Evolutionary conservation across 108 stramenopile species (phyloP), one percentile per base, ranked within the genome.

Genomic region (Discostella pseudostelligera): DNA sequence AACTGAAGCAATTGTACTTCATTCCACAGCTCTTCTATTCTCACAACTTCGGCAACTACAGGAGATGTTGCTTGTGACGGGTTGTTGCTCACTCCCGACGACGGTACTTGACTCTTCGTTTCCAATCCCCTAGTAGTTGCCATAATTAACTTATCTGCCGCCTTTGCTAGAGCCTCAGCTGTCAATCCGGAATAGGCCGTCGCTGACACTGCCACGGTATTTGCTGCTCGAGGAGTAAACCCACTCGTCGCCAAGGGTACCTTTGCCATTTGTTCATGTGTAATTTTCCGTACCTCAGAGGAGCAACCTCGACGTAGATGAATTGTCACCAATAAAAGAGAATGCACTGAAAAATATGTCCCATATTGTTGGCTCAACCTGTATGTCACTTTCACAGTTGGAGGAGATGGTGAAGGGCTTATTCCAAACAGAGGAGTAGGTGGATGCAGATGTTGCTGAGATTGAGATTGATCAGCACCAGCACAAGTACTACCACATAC

Each of bases 11-110:
- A 56, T 24, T 48, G 43, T 2, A 75, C 74, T 20, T 59, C 74
- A 57, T 67, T 68, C 74, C 74, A 75, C 49, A 42, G 29, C 47
- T 75, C 74, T 54, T 75, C 74, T 44, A 75, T 62, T 39, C 49
- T 39, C 0, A 75, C 66, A 42, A 67, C 61, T 14, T 75, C 74
- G 0, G 59, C 74, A 22, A 75, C 67, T 56, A 67, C 48, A 29
- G 53, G 62, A 21, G 58, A 20, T 25, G 49, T 25, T 20, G 0
- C 49, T 3, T 22, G 21, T 8, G 11, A 25, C 3, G 49, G 1
- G 16, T 25, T 21, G 21, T 2, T 21, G 49, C 49, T 12, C 49
- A 20, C 10, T 16, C 21, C 25, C 24, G 49, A 1, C 21, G 24
- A 25, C 4, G 6, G 1, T 21, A 22, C 19, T 0, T 1, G 12